phyloP scores from a whole-genome alignment of 2,329 filamentous ascomycete species.

The Berkeleyomyces rouxiae region DNA sequence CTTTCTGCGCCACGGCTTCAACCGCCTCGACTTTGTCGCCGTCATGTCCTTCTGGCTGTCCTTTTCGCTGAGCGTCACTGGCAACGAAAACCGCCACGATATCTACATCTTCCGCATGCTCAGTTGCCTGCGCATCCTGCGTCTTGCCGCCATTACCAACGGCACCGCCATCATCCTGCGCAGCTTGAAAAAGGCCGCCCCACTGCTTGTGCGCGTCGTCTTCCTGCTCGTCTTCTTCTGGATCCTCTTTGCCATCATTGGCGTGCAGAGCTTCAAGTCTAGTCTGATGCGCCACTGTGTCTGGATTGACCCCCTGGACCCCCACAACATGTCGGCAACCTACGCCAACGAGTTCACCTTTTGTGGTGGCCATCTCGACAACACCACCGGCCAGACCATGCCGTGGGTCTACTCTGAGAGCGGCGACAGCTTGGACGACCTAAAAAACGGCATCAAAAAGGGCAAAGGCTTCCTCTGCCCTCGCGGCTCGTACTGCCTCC shows the following conservation, averaged over 20 bases:
- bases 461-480: conserved; percentile 85
- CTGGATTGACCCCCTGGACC: conserved; percentile 51
- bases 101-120: conserved; percentile 92
- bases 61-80: conserved; percentile 54
- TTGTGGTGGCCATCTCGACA: conserved; percentile 68
- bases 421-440: conserved; percentile 26
- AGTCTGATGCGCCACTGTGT: conserved; percentile 63
- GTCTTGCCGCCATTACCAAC: conserved; percentile 79
- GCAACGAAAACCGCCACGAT: conserved; percentile 52
- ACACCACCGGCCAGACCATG: conserved; percentile 35
- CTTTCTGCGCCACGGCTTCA: conserved; percentile 89
- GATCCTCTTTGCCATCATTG: conserved; percentile 91
- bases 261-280: conserved; percentile 88
- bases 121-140: conserved; percentile 80
- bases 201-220: conserved; percentile 77
- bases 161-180: conserved; percentile 89
- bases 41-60: conserved; percentile 92
- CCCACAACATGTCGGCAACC: conserved; percentile 33
- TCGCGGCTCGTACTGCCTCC: conserved; percentile 62
- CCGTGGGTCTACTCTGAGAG: conserved; percentile 47
- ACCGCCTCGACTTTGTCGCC: conserved; percentile 84
- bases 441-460: conserved; percentile 31
- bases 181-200: conserved; percentile 89
- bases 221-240: conserved; percentile 96
- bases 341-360: conserved; percentile 55